Percentiles rank a stretch among this genome's conserved stretches.
These are phyloP conservation scores for Gymnopilus junonius DNA, from an alignment of 768 basidiomycete species.

Conservation along the genomic window DNA sequence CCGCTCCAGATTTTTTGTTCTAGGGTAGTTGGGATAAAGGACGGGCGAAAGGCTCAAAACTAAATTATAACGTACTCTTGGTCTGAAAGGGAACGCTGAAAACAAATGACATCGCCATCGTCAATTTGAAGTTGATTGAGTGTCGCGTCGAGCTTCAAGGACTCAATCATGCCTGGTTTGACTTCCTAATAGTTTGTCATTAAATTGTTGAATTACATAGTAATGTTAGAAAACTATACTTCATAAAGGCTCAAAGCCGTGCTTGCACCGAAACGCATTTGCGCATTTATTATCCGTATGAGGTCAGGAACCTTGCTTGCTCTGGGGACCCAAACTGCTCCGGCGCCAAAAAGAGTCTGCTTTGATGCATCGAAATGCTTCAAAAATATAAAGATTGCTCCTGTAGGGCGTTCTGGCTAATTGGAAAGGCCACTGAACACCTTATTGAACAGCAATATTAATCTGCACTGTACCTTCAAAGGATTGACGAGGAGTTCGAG, in stretches of 20 bases:
- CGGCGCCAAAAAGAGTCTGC: background rate
- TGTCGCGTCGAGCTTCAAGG: background rate
- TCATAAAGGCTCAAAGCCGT: background rate
- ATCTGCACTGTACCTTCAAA: constrained; percentile 54
- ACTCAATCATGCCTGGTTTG: background rate
- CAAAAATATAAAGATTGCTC: background rate
- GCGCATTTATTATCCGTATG: background rate
- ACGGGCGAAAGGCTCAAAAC: background rate
- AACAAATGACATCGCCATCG: background rate
- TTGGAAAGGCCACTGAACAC: background rate
- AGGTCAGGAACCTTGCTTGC: background rate
- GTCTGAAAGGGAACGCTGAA: background rate
- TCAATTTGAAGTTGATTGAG: background rate
- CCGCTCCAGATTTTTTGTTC: constrained; percentile 83
- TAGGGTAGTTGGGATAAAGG: constrained; percentile 29
- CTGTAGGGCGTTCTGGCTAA: background rate
- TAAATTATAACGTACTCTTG: background rate
- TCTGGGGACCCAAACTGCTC: background rate
- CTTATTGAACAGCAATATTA: background rate
- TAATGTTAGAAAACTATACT: background rate
- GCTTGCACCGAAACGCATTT: background rate
- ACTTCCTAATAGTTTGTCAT: no score
- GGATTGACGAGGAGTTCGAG: constrained; percentile 88
- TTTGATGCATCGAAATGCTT: background rate
- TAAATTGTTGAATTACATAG: no score